Base-by-base conservation (phyloP, 345 rosid genomes). In the Jatropha curcas region DNA sequence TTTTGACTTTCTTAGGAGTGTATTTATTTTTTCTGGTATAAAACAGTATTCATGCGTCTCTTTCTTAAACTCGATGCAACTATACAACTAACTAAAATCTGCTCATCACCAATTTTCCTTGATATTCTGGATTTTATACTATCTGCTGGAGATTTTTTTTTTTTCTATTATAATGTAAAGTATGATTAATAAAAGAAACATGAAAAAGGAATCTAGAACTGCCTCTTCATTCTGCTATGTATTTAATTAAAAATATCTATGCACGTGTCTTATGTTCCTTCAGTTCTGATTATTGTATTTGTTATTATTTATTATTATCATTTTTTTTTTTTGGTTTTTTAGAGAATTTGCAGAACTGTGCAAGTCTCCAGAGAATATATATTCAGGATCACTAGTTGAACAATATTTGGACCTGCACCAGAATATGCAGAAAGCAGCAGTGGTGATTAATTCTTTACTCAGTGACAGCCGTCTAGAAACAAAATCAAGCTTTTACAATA, bases 401-500 rank as follows among this genome's bases (percentile, higher is more conserved):
- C 78, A 61, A 58, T 86, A 84, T 79, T 73, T 84, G 66, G 84
- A 81, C 20, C 69, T 86, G 17, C 79, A 82, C 74, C 77, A 79
- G 68, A 61, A 68, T 68, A 79, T 77, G 73, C 82, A 72, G 66
- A 79, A 62, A 16, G 73, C 81, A 60, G 63, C 68, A 58, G 43
- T 46, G 59, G 74, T 71, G 6, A 63, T 70, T 58, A 74, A 74
- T 79, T 50, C 83, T 52, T 64, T 84, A 35, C 78, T 80, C 28
- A 50, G 74, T 25, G 34, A 57, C 35, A 31, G 51, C 25, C 70
- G 31, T 62, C 73, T 67, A 56, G 79, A 33, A 46, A 46, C 61
- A 70, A 85, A 72, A 53, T 60, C 73, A 45, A 76, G 62, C 71
- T 30, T 37, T 70, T 50, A 34, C 65, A 46, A 33, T 34, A 33